Evolutionary conservation across 495 filamentous ascomycete genomes (phyloP).

Genomic region (Hyaloscypha finlandica): DNA sequence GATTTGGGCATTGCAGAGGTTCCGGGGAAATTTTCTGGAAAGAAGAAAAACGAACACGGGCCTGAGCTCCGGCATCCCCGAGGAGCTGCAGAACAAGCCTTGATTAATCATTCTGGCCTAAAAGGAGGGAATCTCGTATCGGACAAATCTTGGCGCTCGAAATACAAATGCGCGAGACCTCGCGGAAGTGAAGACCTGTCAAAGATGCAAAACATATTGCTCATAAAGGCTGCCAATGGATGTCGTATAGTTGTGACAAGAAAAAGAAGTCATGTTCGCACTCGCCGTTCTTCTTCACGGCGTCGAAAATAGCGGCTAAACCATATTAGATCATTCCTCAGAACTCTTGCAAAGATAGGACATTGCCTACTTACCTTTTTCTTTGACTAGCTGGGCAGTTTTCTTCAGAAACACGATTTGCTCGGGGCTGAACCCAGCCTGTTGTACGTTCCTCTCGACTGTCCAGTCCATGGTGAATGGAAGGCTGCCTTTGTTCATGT

Average conservation of each 20-base stretch:
- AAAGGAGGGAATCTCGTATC: no score
- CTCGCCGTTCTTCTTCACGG: neutral
- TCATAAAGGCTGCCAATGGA: neutral
- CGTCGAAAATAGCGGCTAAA: neutral
- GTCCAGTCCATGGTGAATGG: conserved; percentile 18
- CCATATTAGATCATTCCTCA: neutral
- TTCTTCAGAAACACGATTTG: conserved; percentile 7
- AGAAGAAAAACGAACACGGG: no score
- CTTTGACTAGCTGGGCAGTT: neutral
- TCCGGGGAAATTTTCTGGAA: no score
- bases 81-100: no score
- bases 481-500: conserved; percentile 13
- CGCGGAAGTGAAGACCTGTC: no score
- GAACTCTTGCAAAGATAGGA: neutral
- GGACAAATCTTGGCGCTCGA: neutral
- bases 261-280: conserved; percentile 11
- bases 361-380: conserved; percentile 20
- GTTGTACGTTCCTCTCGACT: neutral
- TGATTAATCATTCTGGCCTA: no score
- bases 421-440: conserved; percentile 1
- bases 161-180: neutral
- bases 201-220: neutral
- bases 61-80: no score
- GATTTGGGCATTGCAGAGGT: no score
- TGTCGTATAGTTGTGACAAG: conserved; percentile 1